Percentiles rank a stretch among this genome's conserved stretches.
Evolutionary conservation across 305 asterid genomes (phyloP).

Genomic region (Petunia hybrid): DNA sequence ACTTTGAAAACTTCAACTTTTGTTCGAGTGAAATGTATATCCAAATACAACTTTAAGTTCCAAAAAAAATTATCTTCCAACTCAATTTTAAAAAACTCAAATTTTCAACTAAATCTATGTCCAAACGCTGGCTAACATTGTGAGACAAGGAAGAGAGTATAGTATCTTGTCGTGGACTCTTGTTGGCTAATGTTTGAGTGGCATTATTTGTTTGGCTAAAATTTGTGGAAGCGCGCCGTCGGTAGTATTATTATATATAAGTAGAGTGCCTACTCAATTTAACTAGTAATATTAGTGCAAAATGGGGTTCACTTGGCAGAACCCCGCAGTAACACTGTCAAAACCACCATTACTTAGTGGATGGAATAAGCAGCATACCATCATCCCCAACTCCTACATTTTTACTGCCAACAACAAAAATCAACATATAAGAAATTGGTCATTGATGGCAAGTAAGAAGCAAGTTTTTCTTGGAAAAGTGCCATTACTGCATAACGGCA

Average conservation of each 20-base stretch:
- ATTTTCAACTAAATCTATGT: too few relatives aligned
- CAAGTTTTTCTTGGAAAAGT: slow-evolving; percentile 1
- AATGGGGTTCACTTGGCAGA: slow-evolving; percentile 58
- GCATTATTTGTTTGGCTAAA: background rate
- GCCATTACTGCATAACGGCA: background rate
- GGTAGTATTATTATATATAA: background rate
- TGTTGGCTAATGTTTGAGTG: background rate
- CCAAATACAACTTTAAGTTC: too few relatives aligned
- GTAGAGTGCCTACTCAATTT: background rate
- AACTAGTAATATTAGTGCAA: background rate
- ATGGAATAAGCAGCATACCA: slow-evolving; percentile 32
- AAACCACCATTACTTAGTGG: slow-evolving; percentile 35
- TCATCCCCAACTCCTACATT: slow-evolving; percentile 26
- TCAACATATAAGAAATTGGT: slow-evolving; percentile 31
- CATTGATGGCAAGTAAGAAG: slow-evolving; percentile 22
- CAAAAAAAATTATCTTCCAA: too few relatives aligned
- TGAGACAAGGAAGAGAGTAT: too few relatives aligned
- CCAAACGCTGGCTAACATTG: too few relatives aligned
- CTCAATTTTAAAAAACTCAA: too few relatives aligned
- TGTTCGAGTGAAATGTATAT: too few relatives aligned
- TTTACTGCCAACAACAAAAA: slow-evolving; percentile 29
- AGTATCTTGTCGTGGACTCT: too few relatives aligned
- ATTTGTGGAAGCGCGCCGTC: background rate
- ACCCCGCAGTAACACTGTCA: slow-evolving; percentile 43
- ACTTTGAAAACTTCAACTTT: too few relatives aligned